These are phyloP conservation scores for Neurospora intermedia DNA, from an alignment of 495 filamentous ascomycete species.

Conservation along the genomic window DNA sequence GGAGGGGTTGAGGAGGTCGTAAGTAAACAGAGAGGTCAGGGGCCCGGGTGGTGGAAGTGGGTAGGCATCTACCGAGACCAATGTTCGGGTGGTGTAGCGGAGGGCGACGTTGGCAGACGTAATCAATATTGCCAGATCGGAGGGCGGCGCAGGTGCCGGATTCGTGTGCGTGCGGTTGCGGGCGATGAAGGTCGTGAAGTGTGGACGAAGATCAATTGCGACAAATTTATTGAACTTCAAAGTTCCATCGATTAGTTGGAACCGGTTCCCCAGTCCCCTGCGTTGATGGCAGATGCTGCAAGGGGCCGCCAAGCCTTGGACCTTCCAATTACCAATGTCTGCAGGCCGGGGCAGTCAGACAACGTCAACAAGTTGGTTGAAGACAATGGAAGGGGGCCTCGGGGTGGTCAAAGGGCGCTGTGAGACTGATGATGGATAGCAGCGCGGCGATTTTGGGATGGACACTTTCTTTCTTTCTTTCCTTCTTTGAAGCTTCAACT, in stretches of 20 bases:
- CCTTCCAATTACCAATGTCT: background rate
- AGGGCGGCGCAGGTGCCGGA: background rate
- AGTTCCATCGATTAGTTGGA: background rate
- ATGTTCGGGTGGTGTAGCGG: background rate
- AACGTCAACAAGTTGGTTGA: background rate
- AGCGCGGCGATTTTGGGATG: background rate
- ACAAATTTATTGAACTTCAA: background rate
- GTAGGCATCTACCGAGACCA: conserved; percentile 3
- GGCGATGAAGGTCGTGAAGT: background rate
- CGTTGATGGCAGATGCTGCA: background rate
- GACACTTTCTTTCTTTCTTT: background rate
- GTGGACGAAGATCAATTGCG: background rate
- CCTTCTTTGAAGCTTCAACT: background rate
- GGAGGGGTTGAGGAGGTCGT: background rate
- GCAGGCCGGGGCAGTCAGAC: background rate
- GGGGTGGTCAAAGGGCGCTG: background rate
- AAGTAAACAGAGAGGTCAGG: background rate
- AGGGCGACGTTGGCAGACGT: background rate
- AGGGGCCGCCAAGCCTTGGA: background rate
- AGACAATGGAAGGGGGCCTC: background rate
- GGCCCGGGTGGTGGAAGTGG: background rate
- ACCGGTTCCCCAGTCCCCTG: background rate
- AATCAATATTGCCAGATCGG: background rate
- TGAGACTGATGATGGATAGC: background rate
- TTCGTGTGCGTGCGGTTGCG: background rate